Evolutionary conservation across 352 stramenopile species (phyloP), one percentile per base, ranked within the genome.

Genomic region (Globisporangium rhizosaccharum): DNA sequence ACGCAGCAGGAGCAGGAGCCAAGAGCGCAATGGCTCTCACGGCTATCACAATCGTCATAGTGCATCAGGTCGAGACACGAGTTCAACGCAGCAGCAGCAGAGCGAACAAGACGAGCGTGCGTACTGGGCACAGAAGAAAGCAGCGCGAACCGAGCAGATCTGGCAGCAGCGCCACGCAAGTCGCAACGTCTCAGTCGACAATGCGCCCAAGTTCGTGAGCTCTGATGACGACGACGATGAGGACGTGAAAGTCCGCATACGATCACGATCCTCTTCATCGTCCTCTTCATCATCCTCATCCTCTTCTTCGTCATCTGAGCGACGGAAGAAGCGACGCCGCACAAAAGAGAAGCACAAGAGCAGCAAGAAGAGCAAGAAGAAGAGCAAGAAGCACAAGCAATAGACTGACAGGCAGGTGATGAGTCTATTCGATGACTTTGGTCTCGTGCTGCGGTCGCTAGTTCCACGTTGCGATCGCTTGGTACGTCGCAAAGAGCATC

Each of bases 41-140:
- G 10, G 14, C 12, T 20, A 18, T 7, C 4, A 20, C 14, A 14
- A 20, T 47, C 41, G 10, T 39, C 4, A 2, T 2, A 11, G 33
- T 8, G 33, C 33, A 47, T 12, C 23, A 15, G 25, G 28, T 51
- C 4, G 17, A 17, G 48, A 42, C 1, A 25, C 25, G 2, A 25
- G 14, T 2, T 18, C 18, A 30, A 18, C 25, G 14, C 6, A 5
- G 49, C 25, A 44, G 8, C 17, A 44, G 9, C 26, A 28, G 47
- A 42, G 20, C 6, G 58, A 52, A 11, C 51, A 61, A 14, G 45
- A 54, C 14, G 56, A 65, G 28, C 75, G 79, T 12, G 66, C 61
- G 28, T 85, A 75, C 30, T 89, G 79, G 79, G 75, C 75, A 12
- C 36, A 41, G 30, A 85, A 85, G 63, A 89, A 89, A 60, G 71